These are phyloP conservation scores for Euphorbia corollata DNA, from an alignment of 441 rosid species.

Conservation along the genomic window DNA sequence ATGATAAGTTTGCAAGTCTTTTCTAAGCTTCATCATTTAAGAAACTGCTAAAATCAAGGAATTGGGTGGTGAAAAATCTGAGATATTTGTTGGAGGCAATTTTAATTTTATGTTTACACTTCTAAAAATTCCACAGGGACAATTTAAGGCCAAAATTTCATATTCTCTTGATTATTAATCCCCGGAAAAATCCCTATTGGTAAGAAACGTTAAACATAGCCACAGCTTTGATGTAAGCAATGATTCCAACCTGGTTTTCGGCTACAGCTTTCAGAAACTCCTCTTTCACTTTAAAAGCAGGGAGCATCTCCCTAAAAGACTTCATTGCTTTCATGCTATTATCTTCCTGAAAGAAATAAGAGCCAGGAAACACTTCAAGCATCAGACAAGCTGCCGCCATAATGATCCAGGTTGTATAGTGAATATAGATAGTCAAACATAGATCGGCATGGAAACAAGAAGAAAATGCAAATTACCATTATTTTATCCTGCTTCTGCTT, in stretches of 20 bases:
- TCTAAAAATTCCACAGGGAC: neutral
- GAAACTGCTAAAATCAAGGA: neutral
- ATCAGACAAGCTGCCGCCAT: neutral
- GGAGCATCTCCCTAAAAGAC: constrained; percentile 75
- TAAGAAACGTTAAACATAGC: neutral
- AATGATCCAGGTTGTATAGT: neutral
- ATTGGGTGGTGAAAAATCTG: neutral
- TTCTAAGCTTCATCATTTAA: neutral
- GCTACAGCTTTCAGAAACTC: constrained; percentile 69
- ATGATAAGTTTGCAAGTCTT: neutral
- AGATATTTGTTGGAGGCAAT: neutral
- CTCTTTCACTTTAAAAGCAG: constrained; percentile 70
- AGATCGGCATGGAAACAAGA: neutral
- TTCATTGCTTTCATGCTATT: constrained; percentile 48
- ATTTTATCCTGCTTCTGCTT: constrained; percentile 66
- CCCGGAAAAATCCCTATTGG: neutral
- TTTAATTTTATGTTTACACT: neutral
- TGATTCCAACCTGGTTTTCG: constrained; percentile 60
- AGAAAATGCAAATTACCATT: constrained; percentile 35
- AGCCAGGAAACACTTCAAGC: constrained; percentile 11
- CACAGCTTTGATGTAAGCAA: constrained; percentile 7
- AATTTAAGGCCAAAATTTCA: neutral
- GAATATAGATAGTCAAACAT: constrained; percentile 10
- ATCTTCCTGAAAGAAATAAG: constrained; percentile 38
- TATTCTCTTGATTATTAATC: neutral